Conservation (phyloP, 441 rosid species). For the Daphne laureola region DNA sequence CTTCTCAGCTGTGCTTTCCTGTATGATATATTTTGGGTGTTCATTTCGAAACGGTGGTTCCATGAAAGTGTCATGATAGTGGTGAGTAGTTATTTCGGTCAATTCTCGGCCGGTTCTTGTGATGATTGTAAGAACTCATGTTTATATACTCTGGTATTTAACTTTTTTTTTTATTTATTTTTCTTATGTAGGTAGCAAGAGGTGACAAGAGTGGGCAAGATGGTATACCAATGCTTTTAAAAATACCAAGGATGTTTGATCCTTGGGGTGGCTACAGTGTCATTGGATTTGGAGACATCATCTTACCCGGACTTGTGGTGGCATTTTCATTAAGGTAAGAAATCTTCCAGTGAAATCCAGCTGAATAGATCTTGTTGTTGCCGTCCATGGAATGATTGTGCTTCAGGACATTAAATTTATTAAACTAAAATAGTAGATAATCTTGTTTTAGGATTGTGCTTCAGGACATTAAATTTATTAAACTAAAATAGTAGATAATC, state of each 20-base stretch:
- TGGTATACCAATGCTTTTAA: slow-evolving; percentile 77
- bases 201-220: slow-evolving; percentile 79
- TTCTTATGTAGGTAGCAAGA: slow-evolving; percentile 55
- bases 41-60: slow-evolving; percentile 63
- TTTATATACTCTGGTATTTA: background rate
- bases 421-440: no score
- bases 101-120: background rate
- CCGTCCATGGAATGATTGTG: no score
- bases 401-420: no score
- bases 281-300: slow-evolving; percentile 81
- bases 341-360: no score
- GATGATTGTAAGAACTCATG: background rate
- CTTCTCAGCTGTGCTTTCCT: slow-evolving; percentile 74
- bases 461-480: no score
- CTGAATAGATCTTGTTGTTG: no score
- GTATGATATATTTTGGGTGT: slow-evolving; percentile 85
- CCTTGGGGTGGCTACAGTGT: slow-evolving; percentile 90
- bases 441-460: no score
- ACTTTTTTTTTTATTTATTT: slow-evolving; percentile 3
- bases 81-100: slow-evolving; percentile 35
- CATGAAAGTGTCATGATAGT: slow-evolving; percentile 87
- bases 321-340: slow-evolving; percentile 46
- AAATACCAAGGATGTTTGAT: slow-evolving; percentile 74
- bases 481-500: no score
- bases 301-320: slow-evolving; percentile 62